These are phyloP conservation scores for Tylopilus sp. DNA, from an alignment of 1,284 basidiomycete genomes.

Conservation along the genomic window DNA sequence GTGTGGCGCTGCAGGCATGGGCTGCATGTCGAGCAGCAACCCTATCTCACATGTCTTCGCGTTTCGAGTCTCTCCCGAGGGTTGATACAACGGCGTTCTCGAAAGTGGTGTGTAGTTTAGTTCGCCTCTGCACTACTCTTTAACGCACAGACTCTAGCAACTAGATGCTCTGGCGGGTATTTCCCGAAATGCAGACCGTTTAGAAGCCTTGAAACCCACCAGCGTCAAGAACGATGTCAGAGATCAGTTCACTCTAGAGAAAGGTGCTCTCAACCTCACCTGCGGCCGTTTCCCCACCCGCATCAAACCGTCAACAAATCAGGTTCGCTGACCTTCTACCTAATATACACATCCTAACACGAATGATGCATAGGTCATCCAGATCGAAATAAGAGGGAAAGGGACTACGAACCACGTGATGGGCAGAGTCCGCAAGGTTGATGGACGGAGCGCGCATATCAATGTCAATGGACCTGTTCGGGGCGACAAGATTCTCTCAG, in stretches of 20 bases:
- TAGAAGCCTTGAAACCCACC: slow-evolving; percentile 41
- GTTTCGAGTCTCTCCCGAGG: slow-evolving; percentile 16
- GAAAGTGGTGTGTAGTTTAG: slow-evolving; percentile 12
- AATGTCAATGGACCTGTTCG: slow-evolving; percentile 19
- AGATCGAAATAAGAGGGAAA: slow-evolving; percentile 17
- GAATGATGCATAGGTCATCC: slow-evolving; percentile 16
- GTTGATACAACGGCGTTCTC: slow-evolving; percentile 22
- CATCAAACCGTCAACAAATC: slow-evolving; percentile 32
- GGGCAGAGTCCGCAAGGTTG: slow-evolving; percentile 12
- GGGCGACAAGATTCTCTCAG: slow-evolving; percentile 25
- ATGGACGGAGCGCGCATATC: slow-evolving; percentile 30
- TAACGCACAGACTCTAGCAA: slow-evolving; percentile 31
- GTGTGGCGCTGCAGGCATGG: slow-evolving; percentile 48
- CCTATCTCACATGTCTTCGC: slow-evolving; percentile 18
- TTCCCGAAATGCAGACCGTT: slow-evolving; percentile 40
- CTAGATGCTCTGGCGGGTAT: slow-evolving; percentile 40
- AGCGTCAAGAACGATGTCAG: slow-evolving; percentile 45
- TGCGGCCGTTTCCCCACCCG: slow-evolving; percentile 46
- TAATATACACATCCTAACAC: not conserved
- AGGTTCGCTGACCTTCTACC: slow-evolving; percentile 31
- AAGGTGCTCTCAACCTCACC: slow-evolving; percentile 32
- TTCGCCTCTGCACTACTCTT: not conserved
- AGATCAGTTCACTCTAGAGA: slow-evolving; percentile 22
- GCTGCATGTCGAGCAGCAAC: slow-evolving; percentile 37
- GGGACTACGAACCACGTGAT: slow-evolving; percentile 7